Evolutionary conservation across 305 asterid species (phyloP).

Genomic region (Fraxinus sp.): DNA sequence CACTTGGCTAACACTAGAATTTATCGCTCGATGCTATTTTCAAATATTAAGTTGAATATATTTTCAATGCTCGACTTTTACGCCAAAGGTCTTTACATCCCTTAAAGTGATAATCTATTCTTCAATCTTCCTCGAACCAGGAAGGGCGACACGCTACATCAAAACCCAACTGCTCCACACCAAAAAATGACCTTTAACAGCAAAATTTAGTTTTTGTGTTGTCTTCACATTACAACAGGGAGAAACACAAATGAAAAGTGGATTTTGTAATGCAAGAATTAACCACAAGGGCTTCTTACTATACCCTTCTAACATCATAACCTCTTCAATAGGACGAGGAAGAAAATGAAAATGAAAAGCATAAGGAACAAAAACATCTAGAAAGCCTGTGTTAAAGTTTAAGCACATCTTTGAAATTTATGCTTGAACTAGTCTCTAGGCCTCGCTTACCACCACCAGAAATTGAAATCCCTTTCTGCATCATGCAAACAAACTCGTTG

Average conservation of each 20-base stretch:
- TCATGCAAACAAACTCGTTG: slow-evolving; percentile 93
- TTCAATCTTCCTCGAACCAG: background rate
- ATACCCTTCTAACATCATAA: slow-evolving; percentile 13
- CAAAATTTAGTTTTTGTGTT: background rate
- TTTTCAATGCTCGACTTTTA: background rate
- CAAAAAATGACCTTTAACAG: background rate
- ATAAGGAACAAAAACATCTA: background rate
- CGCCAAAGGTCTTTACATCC: background rate
- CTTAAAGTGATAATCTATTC: background rate
- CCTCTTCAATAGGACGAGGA: slow-evolving; percentile 1
- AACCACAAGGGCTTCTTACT: slow-evolving; percentile 15
- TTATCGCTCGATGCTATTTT: background rate
- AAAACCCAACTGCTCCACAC: background rate
- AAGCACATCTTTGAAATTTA: slow-evolving; percentile 70
- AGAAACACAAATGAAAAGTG: background rate
- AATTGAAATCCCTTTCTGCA: slow-evolving; percentile 80
- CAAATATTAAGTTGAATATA: background rate
- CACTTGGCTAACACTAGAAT: background rate
- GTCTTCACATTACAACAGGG: background rate
- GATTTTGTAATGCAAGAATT: background rate
- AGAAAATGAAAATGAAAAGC: slow-evolving; percentile 15
- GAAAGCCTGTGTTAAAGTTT: slow-evolving; percentile 40
- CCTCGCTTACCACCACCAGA: slow-evolving; percentile 60
- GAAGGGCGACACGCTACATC: background rate
- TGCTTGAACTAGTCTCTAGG: slow-evolving; percentile 79